Evolutionary conservation across 2,329 filamentous ascomycete genomes (phyloP).

Genomic region (Hypoxylon sp.): DNA sequence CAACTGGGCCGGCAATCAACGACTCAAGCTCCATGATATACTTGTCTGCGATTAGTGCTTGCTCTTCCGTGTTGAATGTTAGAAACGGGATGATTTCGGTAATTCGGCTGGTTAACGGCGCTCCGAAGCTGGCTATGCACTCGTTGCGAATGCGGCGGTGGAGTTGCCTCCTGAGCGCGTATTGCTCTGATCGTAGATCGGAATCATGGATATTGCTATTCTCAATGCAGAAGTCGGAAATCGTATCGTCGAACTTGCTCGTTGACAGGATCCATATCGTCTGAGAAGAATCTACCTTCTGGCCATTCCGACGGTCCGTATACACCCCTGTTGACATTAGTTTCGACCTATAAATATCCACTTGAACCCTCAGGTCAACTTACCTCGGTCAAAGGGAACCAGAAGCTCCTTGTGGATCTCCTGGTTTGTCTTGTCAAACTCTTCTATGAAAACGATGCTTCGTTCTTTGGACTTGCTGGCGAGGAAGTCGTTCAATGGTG

Average conservation of each 20-base stretch:
- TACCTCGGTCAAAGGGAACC: constrained; percentile 61
- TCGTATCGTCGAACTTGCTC: constrained; percentile 58
- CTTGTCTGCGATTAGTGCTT: constrained; percentile 61
- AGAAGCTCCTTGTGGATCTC: constrained; percentile 61
- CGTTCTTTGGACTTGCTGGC: constrained; percentile 54
- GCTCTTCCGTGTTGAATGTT: constrained; percentile 47
- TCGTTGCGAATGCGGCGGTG: constrained; percentile 32
- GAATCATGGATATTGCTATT: constrained; percentile 27
- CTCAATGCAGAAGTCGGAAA: constrained; percentile 57
- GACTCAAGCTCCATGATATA: constrained; percentile 57
- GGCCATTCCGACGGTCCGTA: constrained; percentile 57
- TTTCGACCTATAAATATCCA: constrained; percentile 1
- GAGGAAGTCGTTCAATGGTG: constrained; percentile 65
- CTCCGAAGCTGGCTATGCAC: constrained; percentile 43
- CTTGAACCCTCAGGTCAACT: constrained; percentile 21
- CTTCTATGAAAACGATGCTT: constrained; percentile 65
- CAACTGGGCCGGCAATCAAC: constrained; percentile 49
- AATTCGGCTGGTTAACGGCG: constrained; percentile 61
- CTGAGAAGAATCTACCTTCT: constrained; percentile 59
- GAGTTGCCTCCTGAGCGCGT: constrained; percentile 36
- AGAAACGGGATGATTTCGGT: constrained; percentile 52
- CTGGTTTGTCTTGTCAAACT: constrained; percentile 64
- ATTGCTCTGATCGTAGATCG: constrained; percentile 21
- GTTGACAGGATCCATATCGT: constrained; percentile 66
- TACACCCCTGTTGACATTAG: constrained; percentile 58